phyloP scores from a whole-genome alignment of 257 asterid species.

The Ajuga chamaepitys region DNA sequence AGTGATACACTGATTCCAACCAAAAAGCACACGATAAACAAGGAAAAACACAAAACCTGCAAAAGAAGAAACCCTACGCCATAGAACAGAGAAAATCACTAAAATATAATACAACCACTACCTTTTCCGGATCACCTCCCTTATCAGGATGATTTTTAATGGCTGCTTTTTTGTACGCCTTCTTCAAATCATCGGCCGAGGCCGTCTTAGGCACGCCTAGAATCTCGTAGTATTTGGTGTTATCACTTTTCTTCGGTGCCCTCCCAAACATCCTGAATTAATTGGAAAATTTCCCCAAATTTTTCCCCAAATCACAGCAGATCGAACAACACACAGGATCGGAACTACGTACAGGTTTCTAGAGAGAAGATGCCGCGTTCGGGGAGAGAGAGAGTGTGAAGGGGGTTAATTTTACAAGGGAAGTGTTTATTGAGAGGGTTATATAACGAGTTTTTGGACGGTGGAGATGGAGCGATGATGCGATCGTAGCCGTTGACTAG shows the following conservation, averaged over 20 bases:
- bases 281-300: background rate
- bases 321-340: background rate
- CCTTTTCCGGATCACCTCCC: constrained; percentile 96
- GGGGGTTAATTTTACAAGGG: background rate
- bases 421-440: background rate
- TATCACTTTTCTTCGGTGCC: constrained; percentile 39
- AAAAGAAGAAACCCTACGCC: background rate
- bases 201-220: constrained; percentile 60
- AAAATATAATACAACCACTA: background rate
- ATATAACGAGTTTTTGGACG: constrained; percentile 1
- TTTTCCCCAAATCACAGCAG: background rate
- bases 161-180: constrained; percentile 79
- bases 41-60: background rate
- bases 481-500: constrained; percentile 23
- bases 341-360: background rate
- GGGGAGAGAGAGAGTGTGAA: background rate
- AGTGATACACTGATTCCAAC: no score
- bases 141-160: constrained; percentile 84
- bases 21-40: background rate
- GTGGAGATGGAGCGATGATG: constrained; percentile 16
- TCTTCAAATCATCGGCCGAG: constrained; percentile 63
- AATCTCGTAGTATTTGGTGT: constrained; percentile 36
- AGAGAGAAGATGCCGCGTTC: background rate
- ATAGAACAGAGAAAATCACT: background rate
- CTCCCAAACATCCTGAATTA: constrained; percentile 42